phyloP scores from a whole-genome alignment of 495 filamentous ascomycete genomes.

The Tuber borchii region DNA sequence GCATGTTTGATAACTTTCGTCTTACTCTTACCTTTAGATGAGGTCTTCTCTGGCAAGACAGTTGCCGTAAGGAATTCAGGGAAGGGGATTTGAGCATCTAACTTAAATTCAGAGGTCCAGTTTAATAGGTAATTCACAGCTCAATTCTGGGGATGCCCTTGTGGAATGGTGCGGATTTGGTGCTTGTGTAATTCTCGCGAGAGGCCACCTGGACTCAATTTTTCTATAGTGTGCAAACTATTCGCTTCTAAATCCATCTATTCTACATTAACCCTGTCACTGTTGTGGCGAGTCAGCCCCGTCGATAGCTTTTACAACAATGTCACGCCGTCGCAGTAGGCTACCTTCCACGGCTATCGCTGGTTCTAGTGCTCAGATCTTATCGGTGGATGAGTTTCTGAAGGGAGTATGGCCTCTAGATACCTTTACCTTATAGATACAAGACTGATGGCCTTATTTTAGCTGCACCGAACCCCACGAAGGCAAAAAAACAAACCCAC shows the following conservation, averaged over 20 bases:
- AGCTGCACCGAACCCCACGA: slow-evolving; percentile 17
- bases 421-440: background rate
- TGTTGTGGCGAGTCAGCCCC: background rate
- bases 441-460: background rate
- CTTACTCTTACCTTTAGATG: background rate
- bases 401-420: slow-evolving; percentile 15
- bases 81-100: background rate
- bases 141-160: background rate
- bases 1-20: background rate
- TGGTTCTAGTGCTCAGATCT: background rate
- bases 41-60: background rate
- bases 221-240: background rate
- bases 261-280: background rate
- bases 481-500: slow-evolving; percentile 9
- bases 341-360: slow-evolving; percentile 1
- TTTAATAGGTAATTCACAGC: background rate
- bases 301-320: background rate
- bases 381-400: slow-evolving; percentile 19
- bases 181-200: background rate
- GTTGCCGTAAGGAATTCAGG: background rate
- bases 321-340: slow-evolving; percentile 33
- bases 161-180: background rate
- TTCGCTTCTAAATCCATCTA: background rate
- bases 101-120: background rate
- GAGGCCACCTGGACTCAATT: background rate